These are phyloP conservation scores for Nymphaea thermarum DNA, from an alignment of 164 flowering plant genomes.

Conservation along the genomic window DNA sequence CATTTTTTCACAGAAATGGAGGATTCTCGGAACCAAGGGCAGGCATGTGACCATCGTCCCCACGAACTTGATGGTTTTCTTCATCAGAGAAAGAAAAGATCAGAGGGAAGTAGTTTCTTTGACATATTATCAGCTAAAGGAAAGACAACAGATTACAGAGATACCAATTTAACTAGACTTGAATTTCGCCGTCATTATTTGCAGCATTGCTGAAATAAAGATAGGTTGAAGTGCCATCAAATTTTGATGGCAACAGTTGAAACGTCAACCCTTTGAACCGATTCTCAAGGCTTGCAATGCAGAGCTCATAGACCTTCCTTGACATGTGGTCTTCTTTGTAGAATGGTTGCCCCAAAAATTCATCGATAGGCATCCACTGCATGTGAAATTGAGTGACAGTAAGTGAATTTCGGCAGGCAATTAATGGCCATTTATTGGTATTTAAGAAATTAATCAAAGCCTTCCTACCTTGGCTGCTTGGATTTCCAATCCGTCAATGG, in stretches of 20 bases:
- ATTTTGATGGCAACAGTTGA: constrained; percentile 36
- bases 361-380: constrained; percentile 58
- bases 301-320: constrained; percentile 30
- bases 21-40: no score
- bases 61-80: no score
- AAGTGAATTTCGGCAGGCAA: background rate
- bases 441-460: background rate
- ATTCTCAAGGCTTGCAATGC: constrained; percentile 26
- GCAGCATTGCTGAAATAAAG: constrained; percentile 21
- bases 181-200: background rate
- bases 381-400: background rate
- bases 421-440: background rate
- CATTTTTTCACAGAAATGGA: no score
- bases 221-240: constrained; percentile 39
- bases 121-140: background rate
- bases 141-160: background rate
- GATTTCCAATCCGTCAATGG: constrained; percentile 43
- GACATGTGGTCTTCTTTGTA: constrained; percentile 45
- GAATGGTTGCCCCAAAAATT: constrained; percentile 30
- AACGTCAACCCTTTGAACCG: constrained; percentile 31
- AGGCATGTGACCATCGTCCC: no score
- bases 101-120: no score
- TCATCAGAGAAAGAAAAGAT: no score
- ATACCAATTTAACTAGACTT: background rate
- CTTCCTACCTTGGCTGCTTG: constrained; percentile 46